These are phyloP conservation scores for Trichoderma sp. DNA, from an alignment of 2,329 filamentous ascomycete species.

Conservation along the genomic window DNA sequence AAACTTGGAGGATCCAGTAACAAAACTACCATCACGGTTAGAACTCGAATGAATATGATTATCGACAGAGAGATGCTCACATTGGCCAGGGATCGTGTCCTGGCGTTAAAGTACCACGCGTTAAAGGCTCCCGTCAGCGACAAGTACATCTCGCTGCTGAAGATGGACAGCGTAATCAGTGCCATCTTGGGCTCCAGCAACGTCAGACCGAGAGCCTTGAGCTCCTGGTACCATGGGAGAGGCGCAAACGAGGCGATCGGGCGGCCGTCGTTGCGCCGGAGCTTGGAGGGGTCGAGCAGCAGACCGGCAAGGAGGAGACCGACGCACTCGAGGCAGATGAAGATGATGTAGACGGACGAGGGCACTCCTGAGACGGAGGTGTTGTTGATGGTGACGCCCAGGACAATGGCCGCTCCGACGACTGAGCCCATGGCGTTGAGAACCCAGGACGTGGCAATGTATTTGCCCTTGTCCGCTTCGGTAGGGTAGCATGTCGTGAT, in stretches of 20 bases:
- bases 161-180: conserved; percentile 27
- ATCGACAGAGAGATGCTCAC: not conserved
- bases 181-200: conserved; percentile 27
- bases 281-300: conserved; percentile 23
- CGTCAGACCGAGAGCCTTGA: conserved; percentile 24
- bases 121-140: conserved; percentile 27
- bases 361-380: conserved; percentile 26
- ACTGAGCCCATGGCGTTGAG: conserved; percentile 93
- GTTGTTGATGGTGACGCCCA: conserved; percentile 26
- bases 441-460: conserved; percentile 90
- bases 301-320: conserved; percentile 19
- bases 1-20: conserved; percentile 27
- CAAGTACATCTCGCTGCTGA: conserved; percentile 27
- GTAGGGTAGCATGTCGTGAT: conserved; percentile 89
- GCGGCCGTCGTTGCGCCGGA: conserved; percentile 27
- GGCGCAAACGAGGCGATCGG: conserved; percentile 26
- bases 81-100: conserved; percentile 25
- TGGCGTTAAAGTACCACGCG: conserved; percentile 23
- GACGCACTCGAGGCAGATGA: conserved; percentile 25
- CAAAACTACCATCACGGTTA: conserved; percentile 12
- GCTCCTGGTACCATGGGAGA: conserved; percentile 26
- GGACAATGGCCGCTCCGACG: conserved; percentile 58
- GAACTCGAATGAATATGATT: fast-evolving
- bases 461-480: conserved; percentile 80
- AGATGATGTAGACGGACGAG: conserved; percentile 25